phyloP scores from a whole-genome alignment of 305 asterid genomes.

The Andrographis paniculata region DNA sequence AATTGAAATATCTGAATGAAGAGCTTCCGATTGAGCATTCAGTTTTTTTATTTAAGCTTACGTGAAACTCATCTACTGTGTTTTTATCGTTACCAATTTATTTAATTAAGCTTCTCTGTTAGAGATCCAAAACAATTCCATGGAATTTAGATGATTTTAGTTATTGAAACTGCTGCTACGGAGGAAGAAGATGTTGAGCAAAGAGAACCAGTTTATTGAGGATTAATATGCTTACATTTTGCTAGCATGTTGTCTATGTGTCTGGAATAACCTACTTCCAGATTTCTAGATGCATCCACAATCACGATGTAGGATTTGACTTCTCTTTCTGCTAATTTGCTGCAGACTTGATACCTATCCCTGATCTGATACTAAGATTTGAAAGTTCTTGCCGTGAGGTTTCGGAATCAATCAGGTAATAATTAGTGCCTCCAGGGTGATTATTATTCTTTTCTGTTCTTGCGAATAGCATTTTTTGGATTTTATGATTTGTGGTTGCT shows the following conservation, averaged over 20 bases:
- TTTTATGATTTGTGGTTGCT: neutral
- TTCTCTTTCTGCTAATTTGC: constrained; percentile 20
- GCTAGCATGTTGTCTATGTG: constrained; percentile 6
- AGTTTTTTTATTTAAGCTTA: too few relatives aligned
- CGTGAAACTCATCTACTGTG: too few relatives aligned
- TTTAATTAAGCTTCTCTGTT: too few relatives aligned
- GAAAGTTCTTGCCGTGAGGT: constrained; percentile 82
- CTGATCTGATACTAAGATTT: constrained; percentile 74
- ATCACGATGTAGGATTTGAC: constrained; percentile 7
- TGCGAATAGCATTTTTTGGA: neutral
- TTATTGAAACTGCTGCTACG: too few relatives aligned
- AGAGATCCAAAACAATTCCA: too few relatives aligned
- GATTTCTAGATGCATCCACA: too few relatives aligned
- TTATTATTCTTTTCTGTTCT: neutral
- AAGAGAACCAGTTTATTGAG: too few relatives aligned
- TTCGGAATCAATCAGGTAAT: constrained; percentile 82
- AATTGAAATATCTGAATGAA: too few relatives aligned
- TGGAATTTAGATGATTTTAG: too few relatives aligned
- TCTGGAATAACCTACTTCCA: neutral
- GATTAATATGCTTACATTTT: constrained; percentile 1
- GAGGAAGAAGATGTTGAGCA: too few relatives aligned
- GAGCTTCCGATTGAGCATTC: too few relatives aligned
- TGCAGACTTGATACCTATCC: constrained; percentile 84
- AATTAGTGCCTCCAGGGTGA: constrained; percentile 11
- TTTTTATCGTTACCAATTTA: too few relatives aligned